Base-by-base conservation (phyloP, 805 yeast species). In the Saturnispora halmiae region DNA sequence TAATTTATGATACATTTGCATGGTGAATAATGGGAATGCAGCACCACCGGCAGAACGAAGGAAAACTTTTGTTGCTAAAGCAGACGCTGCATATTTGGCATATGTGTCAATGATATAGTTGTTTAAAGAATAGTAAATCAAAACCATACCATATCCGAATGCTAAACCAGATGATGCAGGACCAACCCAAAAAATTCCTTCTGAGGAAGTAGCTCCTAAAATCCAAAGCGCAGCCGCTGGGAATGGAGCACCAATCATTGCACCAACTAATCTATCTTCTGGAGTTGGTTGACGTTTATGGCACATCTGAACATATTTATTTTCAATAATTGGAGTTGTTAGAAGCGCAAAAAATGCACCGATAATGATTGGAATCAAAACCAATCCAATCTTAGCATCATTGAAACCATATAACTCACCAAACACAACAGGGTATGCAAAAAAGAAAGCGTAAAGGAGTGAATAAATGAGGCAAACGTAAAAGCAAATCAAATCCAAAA, bases 351-450 rank as follows among this genome's bases (percentile, higher is more conserved):
- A 60, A 13, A 66, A 60, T 1, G 95, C 95, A 48, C 96, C 96
- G 44, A 87, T 84, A 48, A 87, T 64, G 53, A 87, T 87, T 19
- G 96, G 95, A 53, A 87, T 81, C 51, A 83, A 72, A 94, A 88
- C 84, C 51, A 87, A 65, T 27, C 96, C 96, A 50, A 82, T 77
- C 39, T 69, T 67, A 51, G 84, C 83, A 59, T 85, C 94, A 49
- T 79, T 69, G 61, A 69, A 86, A 36, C 78, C 85, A 54, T 87
- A 83, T 40, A 86, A 69, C 41, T 78, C 82, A 41, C 70, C 72
- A 59, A 87, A 87, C 39, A 87, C 84, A 40, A 81, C 94, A 4
- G 96, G 96, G 63, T 82, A 87, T 1, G 96, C 96, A 64, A 86
- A 87, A 77, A 87, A 87, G 68, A 87, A 87, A 10, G 95, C 95